These are phyloP conservation scores for Thymus mandschuricus DNA, from an alignment of 257 asterid species.

Conservation along the genomic window DNA sequence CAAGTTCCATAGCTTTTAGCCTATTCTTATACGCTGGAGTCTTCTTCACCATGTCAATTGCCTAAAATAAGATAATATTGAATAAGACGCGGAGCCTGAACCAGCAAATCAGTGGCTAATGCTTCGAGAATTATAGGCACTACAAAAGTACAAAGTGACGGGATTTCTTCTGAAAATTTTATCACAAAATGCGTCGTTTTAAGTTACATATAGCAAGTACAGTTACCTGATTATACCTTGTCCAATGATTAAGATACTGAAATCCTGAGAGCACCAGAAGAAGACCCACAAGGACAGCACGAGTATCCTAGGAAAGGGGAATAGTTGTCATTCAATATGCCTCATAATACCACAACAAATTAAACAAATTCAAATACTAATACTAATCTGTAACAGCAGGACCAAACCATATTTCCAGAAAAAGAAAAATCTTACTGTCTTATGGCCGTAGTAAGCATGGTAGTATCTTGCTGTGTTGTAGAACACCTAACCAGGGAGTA, in stretches of 20 bases:
- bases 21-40: constrained; percentile 94
- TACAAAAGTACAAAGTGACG: background rate
- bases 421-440: constrained; percentile 64
- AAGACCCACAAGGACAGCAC: constrained; percentile 95
- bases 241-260: constrained; percentile 92
- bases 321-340: constrained; percentile 17
- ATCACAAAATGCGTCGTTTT: constrained; percentile 3
- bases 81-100: constrained; percentile 26
- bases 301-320: constrained; percentile 70
- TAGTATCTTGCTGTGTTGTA: constrained; percentile 93
- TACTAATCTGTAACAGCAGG: constrained; percentile 14
- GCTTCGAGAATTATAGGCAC: constrained; percentile 23
- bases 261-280: constrained; percentile 81
- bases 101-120: constrained; percentile 15
- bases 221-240: constrained; percentile 90
- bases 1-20: constrained; percentile 91
- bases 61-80: constrained; percentile 54
- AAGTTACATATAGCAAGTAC: constrained; percentile 22
- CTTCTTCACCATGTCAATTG: constrained; percentile 93
- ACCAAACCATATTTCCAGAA: constrained; percentile 15
- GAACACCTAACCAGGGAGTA: constrained; percentile 58
- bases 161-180: constrained; percentile 13
- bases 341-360: background rate
- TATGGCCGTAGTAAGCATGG: constrained; percentile 95
- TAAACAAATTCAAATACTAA: background rate